Percentiles rank a stretch among this genome's conserved stretches.
Conservation (phyloP, 176 grass and related monocot species). For the Saccharum spontaneum region DNA sequence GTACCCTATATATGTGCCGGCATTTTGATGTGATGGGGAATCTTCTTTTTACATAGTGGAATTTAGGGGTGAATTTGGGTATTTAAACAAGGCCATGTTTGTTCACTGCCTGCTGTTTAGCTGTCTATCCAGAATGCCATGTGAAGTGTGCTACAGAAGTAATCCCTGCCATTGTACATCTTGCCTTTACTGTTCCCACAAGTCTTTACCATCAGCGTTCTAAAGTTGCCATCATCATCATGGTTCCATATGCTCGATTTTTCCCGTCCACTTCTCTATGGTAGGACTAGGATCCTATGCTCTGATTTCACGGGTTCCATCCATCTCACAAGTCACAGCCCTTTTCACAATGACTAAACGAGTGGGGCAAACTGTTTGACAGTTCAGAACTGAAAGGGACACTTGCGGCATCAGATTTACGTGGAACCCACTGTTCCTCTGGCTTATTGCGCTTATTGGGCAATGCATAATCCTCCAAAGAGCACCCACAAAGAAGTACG, state of each 20-base stretch:
- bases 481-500: slow-evolving; percentile 38
- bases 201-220: slow-evolving; percentile 34
- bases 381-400: slow-evolving; percentile 39
- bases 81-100: no score
- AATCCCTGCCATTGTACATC: slow-evolving; percentile 1
- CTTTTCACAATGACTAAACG: slow-evolving; percentile 10
- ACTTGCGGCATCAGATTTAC: slow-evolving; percentile 29
- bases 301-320: slow-evolving; percentile 27
- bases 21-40: no score
- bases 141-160: slow-evolving; percentile 5
- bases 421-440: slow-evolving; percentile 36
- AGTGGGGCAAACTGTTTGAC: slow-evolving; percentile 46
- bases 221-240: slow-evolving; percentile 48
- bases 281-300: slow-evolving; percentile 38
- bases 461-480: slow-evolving; percentile 39
- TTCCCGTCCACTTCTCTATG: slow-evolving; percentile 26
- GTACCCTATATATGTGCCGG: no score
- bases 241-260: slow-evolving; percentile 27
- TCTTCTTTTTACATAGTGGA: no score
- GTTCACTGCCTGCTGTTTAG: neutral
- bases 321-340: neutral
- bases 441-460: slow-evolving; percentile 55
- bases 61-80: no score
- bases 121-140: neutral
- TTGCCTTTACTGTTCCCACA: slow-evolving; percentile 20